phyloP scores from a whole-genome alignment of 352 stramenopile genomes.

The Aphanomyces euteiches region DNA sequence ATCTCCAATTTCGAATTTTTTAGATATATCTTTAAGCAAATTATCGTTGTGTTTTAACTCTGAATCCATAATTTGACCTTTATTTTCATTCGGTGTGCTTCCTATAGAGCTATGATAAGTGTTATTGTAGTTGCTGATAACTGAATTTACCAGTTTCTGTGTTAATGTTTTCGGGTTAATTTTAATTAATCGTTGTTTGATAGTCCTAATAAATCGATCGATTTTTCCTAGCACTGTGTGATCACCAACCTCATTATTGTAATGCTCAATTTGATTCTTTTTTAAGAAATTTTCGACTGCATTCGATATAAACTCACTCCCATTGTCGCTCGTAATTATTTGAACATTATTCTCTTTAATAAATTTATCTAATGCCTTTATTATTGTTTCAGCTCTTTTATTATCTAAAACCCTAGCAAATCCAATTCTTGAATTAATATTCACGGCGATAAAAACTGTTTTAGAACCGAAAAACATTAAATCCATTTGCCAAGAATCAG shows the following conservation, averaged over 20 bases:
- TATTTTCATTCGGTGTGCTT: conserved; percentile 27
- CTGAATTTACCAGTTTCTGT: conserved; percentile 26
- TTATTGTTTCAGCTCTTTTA: conserved; percentile 35
- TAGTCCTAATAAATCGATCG: conserved; percentile 35
- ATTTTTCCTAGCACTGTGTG: conserved; percentile 34
- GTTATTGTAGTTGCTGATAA: conserved; percentile 33
- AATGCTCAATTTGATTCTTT: conserved; percentile 31
- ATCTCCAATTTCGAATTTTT: too few relatives aligned
- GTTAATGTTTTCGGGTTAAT: conserved; percentile 20
- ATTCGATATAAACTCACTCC: conserved; percentile 30
- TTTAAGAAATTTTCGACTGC: conserved; percentile 27
- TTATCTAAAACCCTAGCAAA: conserved; percentile 39
- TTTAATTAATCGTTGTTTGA: conserved; percentile 32
- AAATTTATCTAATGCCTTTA: conserved; percentile 34
- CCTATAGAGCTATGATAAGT: conserved; percentile 23
- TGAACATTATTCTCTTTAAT: conserved; percentile 32
- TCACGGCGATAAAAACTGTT: conserved; percentile 37
- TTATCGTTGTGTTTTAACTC: conserved; percentile 25
- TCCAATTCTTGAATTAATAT: conserved; percentile 42
- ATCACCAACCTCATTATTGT: conserved; percentile 31
- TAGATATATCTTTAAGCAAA: conserved; percentile 1
- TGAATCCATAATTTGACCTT: conserved; percentile 22
- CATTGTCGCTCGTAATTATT: conserved; percentile 38
- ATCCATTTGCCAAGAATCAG: conserved; percentile 39
- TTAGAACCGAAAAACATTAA: conserved; percentile 32